Base-by-base conservation (phyloP, 2,329 filamentous ascomycete species). In the Aspergillus viridinutans region DNA sequence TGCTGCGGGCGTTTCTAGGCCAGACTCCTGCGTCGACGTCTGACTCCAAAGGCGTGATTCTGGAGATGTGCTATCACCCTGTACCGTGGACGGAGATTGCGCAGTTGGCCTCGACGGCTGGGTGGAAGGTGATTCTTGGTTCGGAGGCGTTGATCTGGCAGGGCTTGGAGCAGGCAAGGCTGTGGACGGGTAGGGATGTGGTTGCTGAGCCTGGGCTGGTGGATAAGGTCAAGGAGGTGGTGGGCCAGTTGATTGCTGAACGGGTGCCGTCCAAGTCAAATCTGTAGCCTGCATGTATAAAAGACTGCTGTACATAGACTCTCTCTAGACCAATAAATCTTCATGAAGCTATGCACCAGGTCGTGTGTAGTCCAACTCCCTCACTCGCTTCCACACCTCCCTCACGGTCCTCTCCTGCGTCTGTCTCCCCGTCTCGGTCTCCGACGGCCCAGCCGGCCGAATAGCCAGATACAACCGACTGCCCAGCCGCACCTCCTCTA, bases 51-150 rank as follows among this genome's bases (percentile, higher is more conserved):
- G 89, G 88, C 6, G 85, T 85, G 6, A 83, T 92, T 56, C 71
- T 92, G 58, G 89, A 92, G 72, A 92, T 93, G 89, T 92, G 89
- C 78, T 92, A 92, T 70, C 90, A 92, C 69, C 90, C 90, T 0
- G 72, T 80, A 2, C 86, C 88, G 0, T 86, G 83, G 71, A 92
- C 90, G 0, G 79, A 82, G 62, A 82, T 91, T 50, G 85, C 83
- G 1, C 81, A 79, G 47, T 65, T 91, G 45, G 84, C 86, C 0
- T 80, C 84, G 64, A 72, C 75, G 2, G 78, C 79, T 9, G 86
- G 86, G 0, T 92, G 89, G 89, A 82, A 86, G 72, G 85, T 92
- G 1, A 88, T 92, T 25, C 71, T 90, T 5, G 89, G 89, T 0
- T 90, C 88, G 0, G 89, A 92, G 76, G 87, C 89, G 0, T 76